These are phyloP conservation scores for Microdochium trichocladiopsis DNA, from an alignment of 2,329 filamentous ascomycete genomes.

Conservation along the genomic window DNA sequence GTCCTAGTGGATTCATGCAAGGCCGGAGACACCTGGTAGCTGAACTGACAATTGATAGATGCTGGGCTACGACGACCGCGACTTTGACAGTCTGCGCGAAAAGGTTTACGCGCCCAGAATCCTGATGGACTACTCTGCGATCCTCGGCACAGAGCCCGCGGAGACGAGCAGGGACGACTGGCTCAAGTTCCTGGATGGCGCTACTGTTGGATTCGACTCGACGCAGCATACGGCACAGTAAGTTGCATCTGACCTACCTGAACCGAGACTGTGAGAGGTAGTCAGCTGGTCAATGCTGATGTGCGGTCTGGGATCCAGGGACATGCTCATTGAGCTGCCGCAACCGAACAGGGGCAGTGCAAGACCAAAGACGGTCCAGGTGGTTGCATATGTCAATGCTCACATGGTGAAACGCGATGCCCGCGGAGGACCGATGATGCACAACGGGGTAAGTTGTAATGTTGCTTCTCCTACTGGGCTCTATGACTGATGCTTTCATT, in stretches of 20 bases:
- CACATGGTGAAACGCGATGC: constrained; percentile 12
- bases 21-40: not conserved
- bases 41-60: constrained; percentile 7
- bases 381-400: constrained; percentile 12
- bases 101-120: constrained; percentile 19
- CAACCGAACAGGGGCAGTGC: constrained; percentile 8
- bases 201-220: constrained; percentile 10
- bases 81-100: constrained; percentile 10
- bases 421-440: constrained; percentile 13
- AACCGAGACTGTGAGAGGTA: too few relatives aligned
- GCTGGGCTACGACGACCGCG: constrained; percentile 16
- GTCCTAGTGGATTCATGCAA: not conserved
- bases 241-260: too few relatives aligned
- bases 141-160: constrained; percentile 17
- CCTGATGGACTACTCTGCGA: constrained; percentile 19
- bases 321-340: constrained; percentile 14
- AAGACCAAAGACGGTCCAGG: constrained; percentile 13
- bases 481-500: not conserved
- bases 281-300: too few relatives aligned
- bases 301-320: constrained; percentile 4
- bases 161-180: constrained; percentile 11
- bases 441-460: constrained; percentile 17
- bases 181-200: constrained; percentile 7
- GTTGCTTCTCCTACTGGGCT: not conserved
- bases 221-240: constrained; percentile 17